Percentiles rank a stretch among this genome's conserved stretches.
Conservation (phyloP, 176 grass and related monocot species). For the Zizania latifolia region DNA sequence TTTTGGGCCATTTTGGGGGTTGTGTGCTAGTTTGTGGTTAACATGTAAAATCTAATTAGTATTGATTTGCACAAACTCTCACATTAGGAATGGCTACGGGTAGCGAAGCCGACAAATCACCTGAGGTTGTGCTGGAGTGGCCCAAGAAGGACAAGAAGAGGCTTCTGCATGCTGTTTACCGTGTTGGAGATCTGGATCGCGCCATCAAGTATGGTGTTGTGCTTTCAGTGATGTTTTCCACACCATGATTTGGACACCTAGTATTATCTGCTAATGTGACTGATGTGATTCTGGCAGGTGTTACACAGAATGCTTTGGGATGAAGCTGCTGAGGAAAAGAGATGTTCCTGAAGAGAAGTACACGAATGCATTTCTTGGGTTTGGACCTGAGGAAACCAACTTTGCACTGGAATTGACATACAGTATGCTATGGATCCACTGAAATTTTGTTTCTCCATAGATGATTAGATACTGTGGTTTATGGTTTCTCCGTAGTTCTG, state of each 20-base stretch:
- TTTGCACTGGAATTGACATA: slow-evolving; percentile 90
- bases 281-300: slow-evolving; percentile 43
- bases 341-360: slow-evolving; percentile 95
- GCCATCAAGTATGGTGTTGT: slow-evolving; percentile 61
- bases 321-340: slow-evolving; percentile 86
- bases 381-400: slow-evolving; percentile 79
- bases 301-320: slow-evolving; percentile 92
- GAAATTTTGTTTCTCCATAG: not conserved
- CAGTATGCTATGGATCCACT: slow-evolving; percentile 46
- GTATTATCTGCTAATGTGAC: slow-evolving; percentile 13
- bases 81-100: slow-evolving; percentile 44
- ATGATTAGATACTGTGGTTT: not conserved
- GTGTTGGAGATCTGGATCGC: slow-evolving; percentile 82
- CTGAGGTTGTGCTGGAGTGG: slow-evolving; percentile 74
- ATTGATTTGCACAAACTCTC: too few relatives aligned
- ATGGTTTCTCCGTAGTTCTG: not conserved
- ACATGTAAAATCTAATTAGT: not conserved
- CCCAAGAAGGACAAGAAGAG: slow-evolving; percentile 72
- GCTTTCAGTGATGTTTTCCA: not conserved
- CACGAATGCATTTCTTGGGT: slow-evolving; percentile 90
- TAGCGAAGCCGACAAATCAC: slow-evolving; percentile 38
- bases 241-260: not conserved
- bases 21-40: not conserved
- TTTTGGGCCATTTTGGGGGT: not conserved
- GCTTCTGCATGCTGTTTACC: slow-evolving; percentile 86